Conservation (phyloP, 495 filamentous ascomycete genomes). For the Aspergillus wentii region DNA sequence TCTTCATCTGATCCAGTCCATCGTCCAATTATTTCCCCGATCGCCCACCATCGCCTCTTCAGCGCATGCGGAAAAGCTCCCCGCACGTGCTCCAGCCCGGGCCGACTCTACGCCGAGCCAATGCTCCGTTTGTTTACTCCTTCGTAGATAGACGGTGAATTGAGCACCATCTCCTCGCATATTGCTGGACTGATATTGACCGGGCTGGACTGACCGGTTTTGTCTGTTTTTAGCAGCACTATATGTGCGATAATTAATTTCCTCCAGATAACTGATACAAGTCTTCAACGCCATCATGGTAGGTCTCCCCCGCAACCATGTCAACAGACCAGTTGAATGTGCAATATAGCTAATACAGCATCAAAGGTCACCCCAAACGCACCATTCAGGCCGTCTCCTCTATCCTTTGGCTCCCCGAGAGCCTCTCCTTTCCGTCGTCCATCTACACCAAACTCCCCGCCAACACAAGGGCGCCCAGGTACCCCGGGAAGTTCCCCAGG, state of each 20-base stretch:
- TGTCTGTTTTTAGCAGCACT: too few species aligned
- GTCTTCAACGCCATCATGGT: too few species aligned
- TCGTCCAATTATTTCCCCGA: conserved; percentile 5
- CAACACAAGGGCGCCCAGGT: conserved; percentile 27
- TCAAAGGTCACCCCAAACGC: conserved; percentile 35
- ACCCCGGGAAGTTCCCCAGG: conserved; percentile 43
- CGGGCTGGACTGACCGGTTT: too few species aligned
- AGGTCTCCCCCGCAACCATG: too few species aligned
- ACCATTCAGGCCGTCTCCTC: conserved; percentile 66
- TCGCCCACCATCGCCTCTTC: background rate
- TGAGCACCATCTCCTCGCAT: too few species aligned
- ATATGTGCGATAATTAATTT: too few species aligned
- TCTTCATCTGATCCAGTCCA: too few species aligned
- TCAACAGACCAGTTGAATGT: too few species aligned
- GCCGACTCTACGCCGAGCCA: conserved; percentile 26
- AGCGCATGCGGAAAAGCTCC: conserved; percentile 2
- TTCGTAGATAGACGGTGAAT: too few species aligned
- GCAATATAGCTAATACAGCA: too few species aligned
- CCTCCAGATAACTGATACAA: too few species aligned
- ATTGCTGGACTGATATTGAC: too few species aligned
- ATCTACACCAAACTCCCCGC: conserved; percentile 42
- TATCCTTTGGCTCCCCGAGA: conserved; percentile 64
- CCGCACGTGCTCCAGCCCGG: conserved; percentile 24
- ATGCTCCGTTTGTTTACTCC: conserved; percentile 24
- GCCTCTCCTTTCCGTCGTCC: conserved; percentile 73